Evolutionary conservation across 2,329 filamentous ascomycete species (phyloP), one percentile per base, ranked within the genome.

Genomic region (Peltaster fructicola): DNA sequence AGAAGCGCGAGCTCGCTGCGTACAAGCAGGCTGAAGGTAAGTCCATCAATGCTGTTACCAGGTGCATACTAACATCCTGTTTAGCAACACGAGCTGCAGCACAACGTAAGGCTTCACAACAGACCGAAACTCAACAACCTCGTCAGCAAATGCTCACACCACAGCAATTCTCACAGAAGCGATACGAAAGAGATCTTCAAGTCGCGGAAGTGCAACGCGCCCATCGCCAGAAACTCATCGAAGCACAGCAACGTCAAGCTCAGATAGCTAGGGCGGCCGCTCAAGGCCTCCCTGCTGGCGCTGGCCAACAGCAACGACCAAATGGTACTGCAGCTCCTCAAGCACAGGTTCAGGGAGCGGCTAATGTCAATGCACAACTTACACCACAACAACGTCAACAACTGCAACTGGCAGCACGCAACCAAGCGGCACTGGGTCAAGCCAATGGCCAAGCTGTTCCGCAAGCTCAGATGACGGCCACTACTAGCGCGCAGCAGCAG

Each of bases 141-240:
- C 25, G 25, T 21, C 26, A 19, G 7, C 63, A 64, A 8, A 63
- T 65, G 24, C 65, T 82, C 44, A 91, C 84, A 0, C 88, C 88
- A 1, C 68, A 79, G 40, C 81, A 95, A 37, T 92, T 93, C 47
- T 93, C 84, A 44, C 65, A 79, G 25, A 63, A 93, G 44, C 82
- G 88, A 39, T 74, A 76, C 54, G 85, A 95, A 44, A 70, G 80
- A 21, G 85, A 95, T 39, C 63, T 84, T 43, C 68, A 70, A 42
- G 43, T 64, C 26, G 55, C 60, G 29, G 64, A 68, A 47, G 56
- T 58, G 30, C 57, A 64, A 40, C 57, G 66, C 43, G 57, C 65
- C 31, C 66, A 69, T 39, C 66, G 74, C 29, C 64, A 68, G 41
- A 71, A 77, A 45, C 62, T 76, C 43, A 52, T 65, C 33, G 40